Conservation (phyloP, 495 filamentous ascomycete genomes). For the Hypoxylon intermedium region DNA sequence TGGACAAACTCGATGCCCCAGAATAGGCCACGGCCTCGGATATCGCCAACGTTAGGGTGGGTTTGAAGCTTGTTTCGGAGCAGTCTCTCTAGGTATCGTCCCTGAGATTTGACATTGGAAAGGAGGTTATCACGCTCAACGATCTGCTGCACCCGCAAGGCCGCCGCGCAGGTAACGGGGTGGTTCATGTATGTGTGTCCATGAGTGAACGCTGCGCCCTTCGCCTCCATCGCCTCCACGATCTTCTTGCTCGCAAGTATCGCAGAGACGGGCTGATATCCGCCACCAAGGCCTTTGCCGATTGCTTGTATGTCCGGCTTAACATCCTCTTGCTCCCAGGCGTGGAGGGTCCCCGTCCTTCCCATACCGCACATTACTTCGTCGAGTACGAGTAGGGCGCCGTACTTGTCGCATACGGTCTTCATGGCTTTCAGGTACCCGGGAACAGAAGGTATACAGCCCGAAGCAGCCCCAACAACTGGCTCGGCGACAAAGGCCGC, state of each 20-base stretch:
- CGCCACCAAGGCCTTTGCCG: slow-evolving; percentile 68
- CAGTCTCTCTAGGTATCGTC: slow-evolving; percentile 53
- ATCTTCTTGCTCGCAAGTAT: slow-evolving; percentile 62
- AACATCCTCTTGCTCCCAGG: slow-evolving; percentile 69
- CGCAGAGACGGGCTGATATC: slow-evolving; percentile 63
- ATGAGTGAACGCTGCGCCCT: slow-evolving; percentile 56
- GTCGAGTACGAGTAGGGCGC: slow-evolving; percentile 76
- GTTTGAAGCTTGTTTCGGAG: slow-evolving; percentile 53
- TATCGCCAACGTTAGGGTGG: slow-evolving; percentile 67
- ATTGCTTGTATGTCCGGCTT: slow-evolving; percentile 62
- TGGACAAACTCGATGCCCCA: slow-evolving; percentile 67
- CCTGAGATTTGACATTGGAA: slow-evolving; percentile 60
- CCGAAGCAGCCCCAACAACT: slow-evolving; percentile 66
- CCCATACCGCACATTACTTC: slow-evolving; percentile 86
- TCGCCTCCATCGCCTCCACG: slow-evolving; percentile 53
- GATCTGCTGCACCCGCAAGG: slow-evolving; percentile 65
- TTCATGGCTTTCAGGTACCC: slow-evolving; percentile 76
- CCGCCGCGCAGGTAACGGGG: slow-evolving; percentile 65
- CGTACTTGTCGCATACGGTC: slow-evolving; percentile 71
- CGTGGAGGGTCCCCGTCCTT: slow-evolving; percentile 69
- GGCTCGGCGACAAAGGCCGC: slow-evolving; percentile 81
- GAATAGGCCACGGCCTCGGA: slow-evolving; percentile 69
- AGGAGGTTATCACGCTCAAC: slow-evolving; percentile 62
- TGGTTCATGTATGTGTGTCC: slow-evolving; percentile 71
- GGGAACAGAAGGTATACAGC: slow-evolving; percentile 68